A percentile compares a stretch with the other conserved stretches of the same genome.
phyloP scores from a whole-genome alignment of 345 rosid genomes.

The Salix arbutifolia region DNA sequence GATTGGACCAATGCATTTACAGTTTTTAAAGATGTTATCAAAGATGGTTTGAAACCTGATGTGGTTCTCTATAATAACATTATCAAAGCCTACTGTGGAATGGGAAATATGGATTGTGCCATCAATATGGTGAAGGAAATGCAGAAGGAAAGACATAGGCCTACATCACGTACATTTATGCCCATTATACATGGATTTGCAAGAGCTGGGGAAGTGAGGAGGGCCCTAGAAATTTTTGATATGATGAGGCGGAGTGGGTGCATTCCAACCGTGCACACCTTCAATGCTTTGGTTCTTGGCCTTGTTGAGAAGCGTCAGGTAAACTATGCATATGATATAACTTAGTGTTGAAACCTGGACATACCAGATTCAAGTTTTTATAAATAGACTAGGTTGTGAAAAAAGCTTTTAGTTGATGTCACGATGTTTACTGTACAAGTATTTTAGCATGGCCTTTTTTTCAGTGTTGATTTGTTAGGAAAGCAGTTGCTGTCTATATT shows the following conservation, averaged over 20 bases:
- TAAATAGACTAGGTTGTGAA: not conserved
- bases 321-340: slow-evolving; percentile 3
- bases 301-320: slow-evolving; percentile 91
- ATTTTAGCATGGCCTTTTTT: not conserved
- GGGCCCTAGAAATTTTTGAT: slow-evolving; percentile 74
- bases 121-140: slow-evolving; percentile 73
- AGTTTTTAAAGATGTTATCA: slow-evolving; percentile 71
- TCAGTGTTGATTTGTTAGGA: not conserved
- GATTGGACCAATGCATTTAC: slow-evolving; percentile 96
- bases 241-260: slow-evolving; percentile 92
- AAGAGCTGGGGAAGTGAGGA: slow-evolving; percentile 73
- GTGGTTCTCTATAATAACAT: slow-evolving; percentile 84
- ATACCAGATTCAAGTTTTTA: not conserved
- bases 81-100: slow-evolving; percentile 82
- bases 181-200: slow-evolving; percentile 89
- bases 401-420: not conserved
- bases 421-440: not conserved
- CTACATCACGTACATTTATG: slow-evolving; percentile 81
- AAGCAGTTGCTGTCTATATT: not conserved
- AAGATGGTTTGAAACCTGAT: slow-evolving; percentile 79
- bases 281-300: slow-evolving; percentile 85
- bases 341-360: not conserved
- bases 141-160: slow-evolving; percentile 78
- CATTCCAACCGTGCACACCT: slow-evolving; percentile 87
- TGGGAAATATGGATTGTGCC: slow-evolving; percentile 97